phyloP scores from a whole-genome alignment of 495 filamentous ascomycete species.

The Tricharina praecox region DNA sequence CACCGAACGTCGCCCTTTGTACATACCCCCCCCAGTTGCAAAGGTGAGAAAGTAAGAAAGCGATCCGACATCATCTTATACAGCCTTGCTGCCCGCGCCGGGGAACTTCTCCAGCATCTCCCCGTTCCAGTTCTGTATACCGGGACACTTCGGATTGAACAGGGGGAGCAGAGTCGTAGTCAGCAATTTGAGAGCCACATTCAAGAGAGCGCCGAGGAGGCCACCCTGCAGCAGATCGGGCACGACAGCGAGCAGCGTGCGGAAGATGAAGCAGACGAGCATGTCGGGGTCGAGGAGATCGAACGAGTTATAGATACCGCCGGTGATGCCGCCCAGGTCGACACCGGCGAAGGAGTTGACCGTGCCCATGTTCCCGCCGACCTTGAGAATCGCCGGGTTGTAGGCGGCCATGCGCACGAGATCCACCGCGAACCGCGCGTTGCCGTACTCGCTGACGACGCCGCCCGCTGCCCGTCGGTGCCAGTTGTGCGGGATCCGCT shows the following conservation, averaged over 20 bases:
- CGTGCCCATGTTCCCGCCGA: conserved; percentile 42
- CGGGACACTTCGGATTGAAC: conserved; percentile 1
- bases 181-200: not conserved
- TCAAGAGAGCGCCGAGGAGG: not conserved
- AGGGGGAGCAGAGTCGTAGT: not conserved
- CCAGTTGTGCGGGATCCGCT: conserved; percentile 44
- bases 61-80: no score
- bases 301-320: conserved; percentile 33
- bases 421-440: conserved; percentile 30
- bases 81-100: not conserved
- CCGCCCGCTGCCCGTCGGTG: conserved; percentile 32
- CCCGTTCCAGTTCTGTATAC: conserved; percentile 3
- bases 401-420: conserved; percentile 28
- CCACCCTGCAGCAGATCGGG: conserved; percentile 28
- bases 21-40: no score
- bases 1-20: no score
- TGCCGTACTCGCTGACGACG: conserved; percentile 25
- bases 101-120: not conserved
- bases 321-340: conserved; percentile 34
- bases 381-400: conserved; percentile 30
- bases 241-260: conserved; percentile 30
- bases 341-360: conserved; percentile 41
- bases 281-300: conserved; percentile 34
- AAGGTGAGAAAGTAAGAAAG: no score
- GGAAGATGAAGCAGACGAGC: conserved; percentile 34